These are phyloP conservation scores for Penicillium freii DNA, from an alignment of 2,329 filamentous ascomycete genomes.

Conservation along the genomic window DNA sequence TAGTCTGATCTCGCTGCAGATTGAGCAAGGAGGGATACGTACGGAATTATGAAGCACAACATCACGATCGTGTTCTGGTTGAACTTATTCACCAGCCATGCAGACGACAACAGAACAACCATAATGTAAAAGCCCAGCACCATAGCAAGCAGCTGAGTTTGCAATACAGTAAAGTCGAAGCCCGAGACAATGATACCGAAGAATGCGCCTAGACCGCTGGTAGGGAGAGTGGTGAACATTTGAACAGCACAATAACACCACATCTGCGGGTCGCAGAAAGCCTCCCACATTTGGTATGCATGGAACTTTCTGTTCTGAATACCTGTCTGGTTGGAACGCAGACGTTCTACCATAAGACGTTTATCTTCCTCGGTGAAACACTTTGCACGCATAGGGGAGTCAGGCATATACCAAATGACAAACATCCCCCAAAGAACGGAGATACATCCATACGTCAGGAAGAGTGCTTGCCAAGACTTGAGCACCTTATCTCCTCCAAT, in stretches of 20 bases:
- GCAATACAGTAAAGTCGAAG: constrained; percentile 63
- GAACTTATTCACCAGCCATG: constrained; percentile 66
- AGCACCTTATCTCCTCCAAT: constrained; percentile 53
- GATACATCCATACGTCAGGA: constrained; percentile 63
- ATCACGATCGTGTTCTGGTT: constrained; percentile 68
- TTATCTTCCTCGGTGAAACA: constrained; percentile 68
- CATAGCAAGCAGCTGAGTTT: constrained; percentile 72
- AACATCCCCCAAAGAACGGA: constrained; percentile 65
- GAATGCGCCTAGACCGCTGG: constrained; percentile 69
- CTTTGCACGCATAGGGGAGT: constrained; percentile 69
- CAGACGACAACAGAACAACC: constrained; percentile 63
- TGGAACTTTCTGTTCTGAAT: constrained; percentile 58
- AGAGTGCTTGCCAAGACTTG: constrained; percentile 67
- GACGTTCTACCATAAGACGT: constrained; percentile 60
- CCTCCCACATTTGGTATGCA: constrained; percentile 55
- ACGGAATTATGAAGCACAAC: constrained; percentile 65
- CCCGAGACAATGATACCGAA: constrained; percentile 70
- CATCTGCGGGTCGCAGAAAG: constrained; percentile 63
- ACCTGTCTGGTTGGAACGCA: constrained; percentile 61
- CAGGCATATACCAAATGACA: constrained; percentile 63
- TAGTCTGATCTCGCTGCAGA: not conserved
- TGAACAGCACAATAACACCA: constrained; percentile 66
- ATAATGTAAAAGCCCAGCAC: constrained; percentile 73
- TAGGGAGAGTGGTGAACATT: constrained; percentile 70
- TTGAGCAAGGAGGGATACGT: constrained; percentile 30